Conservation (phyloP, 208 protist genomes). For the Phytomonas sp. region DNA sequence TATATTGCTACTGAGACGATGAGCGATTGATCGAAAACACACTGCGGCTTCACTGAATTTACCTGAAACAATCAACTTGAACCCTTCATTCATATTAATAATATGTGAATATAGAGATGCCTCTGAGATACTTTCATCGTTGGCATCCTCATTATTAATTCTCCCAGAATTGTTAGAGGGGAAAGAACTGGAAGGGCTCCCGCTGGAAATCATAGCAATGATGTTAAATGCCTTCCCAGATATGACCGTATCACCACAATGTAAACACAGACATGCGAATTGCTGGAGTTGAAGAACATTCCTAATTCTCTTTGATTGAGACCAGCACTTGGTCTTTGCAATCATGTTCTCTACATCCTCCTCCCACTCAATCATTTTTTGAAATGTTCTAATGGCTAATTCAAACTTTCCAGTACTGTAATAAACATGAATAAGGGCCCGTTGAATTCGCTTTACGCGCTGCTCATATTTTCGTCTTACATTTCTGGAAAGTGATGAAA, state of each 20-base stretch:
- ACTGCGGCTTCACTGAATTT: conserved; percentile 27
- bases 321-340: not conserved
- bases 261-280: conserved; percentile 28
- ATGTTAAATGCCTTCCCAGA: conserved; percentile 26
- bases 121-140: conserved; percentile 8
- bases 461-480: not conserved
- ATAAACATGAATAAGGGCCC: conserved; percentile 3
- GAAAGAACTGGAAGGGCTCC: not conserved
- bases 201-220: conserved; percentile 15
- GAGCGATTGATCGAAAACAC: conserved; percentile 26
- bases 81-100: conserved; percentile 25
- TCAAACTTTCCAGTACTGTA: conserved; percentile 27
- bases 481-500: not conserved
- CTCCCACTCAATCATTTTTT: conserved; percentile 30
- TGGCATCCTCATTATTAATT: conserved; percentile 1
- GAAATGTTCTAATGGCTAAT: conserved; percentile 33
- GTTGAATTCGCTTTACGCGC: not conserved
- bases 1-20: not conserved
- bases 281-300: conserved; percentile 18
- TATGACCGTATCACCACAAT: conserved; percentile 30
- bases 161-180: not conserved
- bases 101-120: conserved; percentile 21
- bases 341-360: conserved; percentile 1
- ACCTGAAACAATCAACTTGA: conserved; percentile 34
- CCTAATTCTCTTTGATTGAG: not conserved